A percentile compares a stretch with the other conserved stretches of the same genome.
phyloP scores from a whole-genome alignment of 257 asterid genomes.

The Buddleja alternifolia region DNA sequence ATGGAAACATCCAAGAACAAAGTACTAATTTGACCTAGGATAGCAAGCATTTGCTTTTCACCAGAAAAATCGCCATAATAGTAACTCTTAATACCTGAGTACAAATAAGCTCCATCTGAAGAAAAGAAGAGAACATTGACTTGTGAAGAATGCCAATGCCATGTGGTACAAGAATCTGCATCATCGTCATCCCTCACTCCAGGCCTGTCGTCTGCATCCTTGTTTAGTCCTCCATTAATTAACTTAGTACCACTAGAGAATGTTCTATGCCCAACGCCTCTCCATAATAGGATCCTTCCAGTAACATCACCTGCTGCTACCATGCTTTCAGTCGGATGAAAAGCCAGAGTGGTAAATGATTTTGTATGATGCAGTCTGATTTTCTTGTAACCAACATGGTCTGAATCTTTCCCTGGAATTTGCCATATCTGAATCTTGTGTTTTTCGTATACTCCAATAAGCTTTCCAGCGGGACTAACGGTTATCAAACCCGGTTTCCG shows the following conservation, averaged over 20 bases:
- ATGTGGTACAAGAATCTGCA: conserved; percentile 88
- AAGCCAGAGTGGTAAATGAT: conserved; percentile 67
- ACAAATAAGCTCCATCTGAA: conserved; percentile 89
- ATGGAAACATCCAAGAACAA: conserved; percentile 4
- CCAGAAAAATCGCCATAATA: conserved; percentile 7
- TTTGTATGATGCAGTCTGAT: conserved; percentile 82
- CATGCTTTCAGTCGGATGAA: conserved; percentile 84
- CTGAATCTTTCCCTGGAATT: conserved; percentile 74
- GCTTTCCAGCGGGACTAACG: conserved; percentile 63
- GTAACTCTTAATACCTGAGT: conserved; percentile 67
- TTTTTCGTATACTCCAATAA: conserved; percentile 64
- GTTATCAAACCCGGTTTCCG: conserved; percentile 47
- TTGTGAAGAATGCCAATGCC: conserved; percentile 98
- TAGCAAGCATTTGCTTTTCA: conserved; percentile 19
- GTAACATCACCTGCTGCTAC: conserved; percentile 94
- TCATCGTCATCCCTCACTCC: conserved; percentile 81
- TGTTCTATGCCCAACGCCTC: conserved; percentile 69
- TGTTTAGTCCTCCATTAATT: conserved; percentile 35
- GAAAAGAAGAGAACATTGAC: conserved; percentile 87
- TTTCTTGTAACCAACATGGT: conserved; percentile 46
- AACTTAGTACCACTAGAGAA: conserved; percentile 37
- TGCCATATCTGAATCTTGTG: conserved; percentile 79
- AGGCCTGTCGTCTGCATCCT: conserved; percentile 67
- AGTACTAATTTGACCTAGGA: conserved; percentile 8
- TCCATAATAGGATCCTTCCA: conserved; percentile 93